Percentiles rank a stretch among this genome's conserved stretches.
Evolutionary conservation across 148 eudicot genomes (phyloP).

Genomic region (Camellia granthamiana): DNA sequence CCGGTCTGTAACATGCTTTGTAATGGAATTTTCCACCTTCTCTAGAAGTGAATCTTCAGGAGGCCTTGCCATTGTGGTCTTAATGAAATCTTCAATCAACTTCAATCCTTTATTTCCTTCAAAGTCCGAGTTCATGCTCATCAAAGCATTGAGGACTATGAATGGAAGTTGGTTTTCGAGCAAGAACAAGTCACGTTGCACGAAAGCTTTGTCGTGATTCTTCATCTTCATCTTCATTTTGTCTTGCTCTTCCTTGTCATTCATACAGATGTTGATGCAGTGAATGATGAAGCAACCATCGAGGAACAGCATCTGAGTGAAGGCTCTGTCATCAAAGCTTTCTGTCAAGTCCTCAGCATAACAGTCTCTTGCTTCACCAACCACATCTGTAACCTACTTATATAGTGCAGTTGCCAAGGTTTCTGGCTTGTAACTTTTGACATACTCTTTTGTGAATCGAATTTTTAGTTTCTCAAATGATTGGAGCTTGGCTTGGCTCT

Average conservation of each 20-base stretch:
- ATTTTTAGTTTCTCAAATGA: background rate
- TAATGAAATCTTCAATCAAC: no score
- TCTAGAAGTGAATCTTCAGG: no score
- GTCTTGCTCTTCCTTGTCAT: background rate
- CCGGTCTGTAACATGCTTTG: no score
- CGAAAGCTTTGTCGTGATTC: background rate
- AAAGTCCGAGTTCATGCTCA: background rate
- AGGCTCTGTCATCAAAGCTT: background rate
- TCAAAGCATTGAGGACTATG: background rate
- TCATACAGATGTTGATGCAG: background rate
- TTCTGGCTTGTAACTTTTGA: background rate
- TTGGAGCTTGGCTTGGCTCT: background rate
- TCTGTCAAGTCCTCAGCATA: background rate
- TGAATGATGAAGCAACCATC: slow-evolving; percentile 7
- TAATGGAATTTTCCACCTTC: no score
- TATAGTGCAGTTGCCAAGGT: no score
- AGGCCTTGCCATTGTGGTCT: no score
- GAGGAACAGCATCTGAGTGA: background rate
- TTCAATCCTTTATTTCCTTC: background rate
- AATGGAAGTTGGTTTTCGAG: slow-evolving; percentile 8
- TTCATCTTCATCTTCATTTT: background rate
- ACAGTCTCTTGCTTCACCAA: background rate
- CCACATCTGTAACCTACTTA: background rate
- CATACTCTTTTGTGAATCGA: background rate
- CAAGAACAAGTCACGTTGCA: slow-evolving; percentile 3